Conservation (phyloP, 1,284 basidiomycete genomes). For the Cryptococcus maquisensis region DNA sequence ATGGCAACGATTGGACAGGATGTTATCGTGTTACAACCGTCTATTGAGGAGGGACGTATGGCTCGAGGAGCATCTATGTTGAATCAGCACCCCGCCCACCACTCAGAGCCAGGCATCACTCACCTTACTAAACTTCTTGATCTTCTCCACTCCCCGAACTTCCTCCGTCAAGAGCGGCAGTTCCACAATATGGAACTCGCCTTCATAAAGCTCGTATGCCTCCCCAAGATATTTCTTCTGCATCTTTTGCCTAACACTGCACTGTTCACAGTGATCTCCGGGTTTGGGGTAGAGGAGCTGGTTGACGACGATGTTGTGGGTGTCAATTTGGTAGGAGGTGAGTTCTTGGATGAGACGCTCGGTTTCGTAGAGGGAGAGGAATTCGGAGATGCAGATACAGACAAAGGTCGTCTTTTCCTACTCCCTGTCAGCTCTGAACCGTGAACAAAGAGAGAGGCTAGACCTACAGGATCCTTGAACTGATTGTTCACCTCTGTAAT, state of each 20-base stretch:
- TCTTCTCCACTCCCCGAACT: constrained; percentile 88
- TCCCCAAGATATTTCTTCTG: constrained; percentile 94
- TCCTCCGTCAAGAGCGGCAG: constrained; percentile 94
- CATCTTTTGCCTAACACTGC: constrained; percentile 90
- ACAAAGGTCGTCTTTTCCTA: constrained; percentile 97
- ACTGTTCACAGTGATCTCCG: constrained; percentile 91
- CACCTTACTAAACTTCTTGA: constrained; percentile 76
- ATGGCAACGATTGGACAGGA: no score
- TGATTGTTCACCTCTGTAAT: constrained; percentile 99
- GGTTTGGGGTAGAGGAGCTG: constrained; percentile 92
- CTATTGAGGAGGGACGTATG: constrained; percentile 16
- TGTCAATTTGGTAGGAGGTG: constrained; percentile 95
- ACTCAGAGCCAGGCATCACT: constrained; percentile 4
- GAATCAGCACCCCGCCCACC: background rate
- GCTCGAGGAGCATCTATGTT: constrained; percentile 12
- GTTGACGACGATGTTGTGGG: constrained; percentile 97
- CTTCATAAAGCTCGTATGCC: constrained; percentile 91
- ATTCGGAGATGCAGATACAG: constrained; percentile 97
- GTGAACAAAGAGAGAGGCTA: background rate
- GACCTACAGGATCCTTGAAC: constrained; percentile 91
- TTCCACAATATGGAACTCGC: constrained; percentile 93
- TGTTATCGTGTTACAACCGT: background rate
- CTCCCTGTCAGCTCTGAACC: background rate
- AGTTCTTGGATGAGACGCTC: constrained; percentile 96
- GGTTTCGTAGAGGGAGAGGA: constrained; percentile 96